These are phyloP conservation scores for Candida silvicultrix DNA, from an alignment of 805 yeast genomes.

Conservation along the genomic window DNA sequence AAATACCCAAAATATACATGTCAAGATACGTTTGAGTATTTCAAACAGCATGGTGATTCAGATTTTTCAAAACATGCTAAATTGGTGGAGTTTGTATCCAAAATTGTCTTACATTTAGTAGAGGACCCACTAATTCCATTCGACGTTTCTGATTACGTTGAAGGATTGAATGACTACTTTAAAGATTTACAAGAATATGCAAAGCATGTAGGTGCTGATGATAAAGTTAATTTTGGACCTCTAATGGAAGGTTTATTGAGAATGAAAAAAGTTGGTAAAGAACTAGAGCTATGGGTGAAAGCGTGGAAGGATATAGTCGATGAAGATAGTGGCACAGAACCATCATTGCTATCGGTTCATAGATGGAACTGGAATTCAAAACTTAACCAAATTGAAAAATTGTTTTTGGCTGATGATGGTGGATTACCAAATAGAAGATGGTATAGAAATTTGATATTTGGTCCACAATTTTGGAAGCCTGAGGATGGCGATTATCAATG, in stretches of 20 bases:
- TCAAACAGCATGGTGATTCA: conserved; percentile 44
- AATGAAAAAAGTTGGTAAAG: conserved; percentile 38
- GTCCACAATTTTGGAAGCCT: conserved; percentile 60
- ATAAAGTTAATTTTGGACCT: conserved; percentile 23
- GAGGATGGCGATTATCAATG: conserved; percentile 36
- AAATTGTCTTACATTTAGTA: conserved; percentile 48
- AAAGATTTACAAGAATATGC: conserved; percentile 41
- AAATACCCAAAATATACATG: conserved; percentile 50
- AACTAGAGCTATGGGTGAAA: conserved; percentile 46
- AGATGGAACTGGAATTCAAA: conserved; percentile 82
- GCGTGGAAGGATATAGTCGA: conserved; percentile 58
- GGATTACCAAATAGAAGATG: conserved; percentile 52
- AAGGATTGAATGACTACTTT: conserved; percentile 35
- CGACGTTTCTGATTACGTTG: conserved; percentile 42
- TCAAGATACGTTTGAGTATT: conserved; percentile 56
- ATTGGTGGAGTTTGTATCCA: conserved; percentile 49
- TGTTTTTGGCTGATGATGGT: conserved; percentile 34
- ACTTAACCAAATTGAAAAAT: conserved; percentile 47
- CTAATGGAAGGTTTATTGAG: conserved; percentile 25
- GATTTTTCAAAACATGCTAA: conserved; percentile 49
- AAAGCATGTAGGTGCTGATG: conserved; percentile 11
- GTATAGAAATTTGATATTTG: conserved; percentile 61
- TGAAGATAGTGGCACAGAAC: conserved; percentile 58
- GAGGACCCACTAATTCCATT: conserved; percentile 78
- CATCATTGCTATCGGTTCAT: conserved; percentile 61